Evolutionary conservation across 73 alveolate species (phyloP), one percentile per base, ranked within the genome.

Genomic region (Strombidium stylifer): DNA sequence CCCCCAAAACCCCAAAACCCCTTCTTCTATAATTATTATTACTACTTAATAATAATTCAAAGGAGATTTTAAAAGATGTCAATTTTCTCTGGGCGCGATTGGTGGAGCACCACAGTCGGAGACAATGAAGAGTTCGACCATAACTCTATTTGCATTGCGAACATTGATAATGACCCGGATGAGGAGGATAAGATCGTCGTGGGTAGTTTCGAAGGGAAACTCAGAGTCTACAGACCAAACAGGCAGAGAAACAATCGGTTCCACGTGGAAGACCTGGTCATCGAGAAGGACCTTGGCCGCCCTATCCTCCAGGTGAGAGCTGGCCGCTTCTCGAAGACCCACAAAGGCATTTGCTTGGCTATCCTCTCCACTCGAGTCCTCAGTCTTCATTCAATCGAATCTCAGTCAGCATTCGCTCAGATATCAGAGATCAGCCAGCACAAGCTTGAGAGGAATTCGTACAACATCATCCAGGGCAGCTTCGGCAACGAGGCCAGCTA

Each of bases 401-500:
- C n/a, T n/a, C n/a, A n/a, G n/a, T n/a, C n/a, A n/a, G n/a, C n/a
- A n/a, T n/a, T n/a, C n/a, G n/a, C n/a, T n/a, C n/a, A n/a, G n/a
- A n/a, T n/a, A n/a, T n/a, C 4, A 40, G 35, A 75, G 19, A 64
- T 65, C 26, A 24, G 69, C 4, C 84, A 81, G 73, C 90, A 86
- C 70, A 44, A 30, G 28, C 66, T 86, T 25, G 69, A 61, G 31
- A 52, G 96, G 68, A 85, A 85, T 24, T 82, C 96, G 14, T 86
- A 61, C 68, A 86, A 86, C 71, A 49, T 86, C 40, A 61, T 79
- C 14, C 65, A 68, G 32, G 96, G 96, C 5, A 18, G 59, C n/a
- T 86, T 86, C 21, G 96, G 95, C n/a, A n/a, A n/a, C n/a, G n/a
- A n/a, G 27, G 75, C 74, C 32, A 57, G 67, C 25, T 35, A 53